Percentiles rank a stretch among this genome's conserved stretches.
phyloP scores from a whole-genome alignment of 2,329 filamentous ascomycete genomes.

The Tolypocladium ophioglossoides region DNA sequence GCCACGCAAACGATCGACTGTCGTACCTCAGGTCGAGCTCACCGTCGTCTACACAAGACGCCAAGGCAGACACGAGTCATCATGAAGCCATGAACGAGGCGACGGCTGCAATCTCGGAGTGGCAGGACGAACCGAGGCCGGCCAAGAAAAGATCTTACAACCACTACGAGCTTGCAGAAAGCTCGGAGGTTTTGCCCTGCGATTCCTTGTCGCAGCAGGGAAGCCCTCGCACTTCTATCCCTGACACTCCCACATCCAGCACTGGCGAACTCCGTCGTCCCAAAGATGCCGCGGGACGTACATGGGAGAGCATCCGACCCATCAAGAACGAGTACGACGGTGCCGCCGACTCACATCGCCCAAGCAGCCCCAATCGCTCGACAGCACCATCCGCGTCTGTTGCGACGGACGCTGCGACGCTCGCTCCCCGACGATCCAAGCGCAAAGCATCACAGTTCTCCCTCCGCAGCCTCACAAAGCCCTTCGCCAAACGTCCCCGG shows the following conservation, averaged over 20 bases:
- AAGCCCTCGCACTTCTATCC: not conserved
- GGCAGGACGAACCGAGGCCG: slow-evolving; percentile 12
- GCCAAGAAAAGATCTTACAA: slow-evolving; percentile 10
- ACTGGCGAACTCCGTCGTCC: not conserved
- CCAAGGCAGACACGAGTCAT: slow-evolving; percentile 6
- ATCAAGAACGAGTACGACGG: slow-evolving; percentile 14
- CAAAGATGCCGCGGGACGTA: not conserved
- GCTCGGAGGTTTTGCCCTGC: slow-evolving; percentile 13
- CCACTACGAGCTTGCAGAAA: slow-evolving; percentile 15
- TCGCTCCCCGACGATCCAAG: slow-evolving; percentile 11
- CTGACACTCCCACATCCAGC: not conserved
- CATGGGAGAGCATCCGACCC: slow-evolving; percentile 1
- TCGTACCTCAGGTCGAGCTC: slow-evolving; percentile 19
- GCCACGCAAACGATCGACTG: slow-evolving; percentile 15
- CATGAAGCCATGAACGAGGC: slow-evolving; percentile 14
- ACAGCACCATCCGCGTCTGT: not conserved
- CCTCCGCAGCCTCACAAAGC: slow-evolving; percentile 14
- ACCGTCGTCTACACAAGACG: slow-evolving; percentile 7
- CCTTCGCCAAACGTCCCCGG: slow-evolving; percentile 14
- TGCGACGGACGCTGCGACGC: slow-evolving; percentile 2
- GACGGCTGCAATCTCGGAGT: slow-evolving; percentile 12
- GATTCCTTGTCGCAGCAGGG: slow-evolving; percentile 10
- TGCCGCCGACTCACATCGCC: slow-evolving; percentile 6
- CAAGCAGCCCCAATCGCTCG: slow-evolving; percentile 8
- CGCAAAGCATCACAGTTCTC: slow-evolving; percentile 21